These are phyloP conservation scores for Eragrostis tef DNA, from an alignment of 202 grass and related monocot genomes.

Conservation along the genomic window DNA sequence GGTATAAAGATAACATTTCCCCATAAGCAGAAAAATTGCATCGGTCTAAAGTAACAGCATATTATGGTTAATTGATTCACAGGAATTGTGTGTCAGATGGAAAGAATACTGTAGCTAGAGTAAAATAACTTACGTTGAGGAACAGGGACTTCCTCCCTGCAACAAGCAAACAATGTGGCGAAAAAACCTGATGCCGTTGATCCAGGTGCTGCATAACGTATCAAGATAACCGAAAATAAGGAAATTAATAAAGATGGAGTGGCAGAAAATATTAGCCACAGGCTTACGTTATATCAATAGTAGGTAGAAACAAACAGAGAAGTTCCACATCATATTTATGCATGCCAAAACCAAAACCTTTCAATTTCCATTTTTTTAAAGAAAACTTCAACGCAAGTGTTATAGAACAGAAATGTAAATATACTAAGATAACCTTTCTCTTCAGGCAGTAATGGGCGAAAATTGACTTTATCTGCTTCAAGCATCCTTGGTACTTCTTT, in stretches of 20 bases:
- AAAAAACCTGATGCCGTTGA: slow-evolving; percentile 66
- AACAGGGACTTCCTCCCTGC: slow-evolving; percentile 65
- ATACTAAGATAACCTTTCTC: slow-evolving; percentile 66
- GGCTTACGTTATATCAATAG: slow-evolving; percentile 29
- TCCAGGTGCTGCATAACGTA: slow-evolving; percentile 58
- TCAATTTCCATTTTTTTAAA: slow-evolving; percentile 19
- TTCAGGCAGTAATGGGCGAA: slow-evolving; percentile 68
- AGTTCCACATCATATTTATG: slow-evolving; percentile 6
- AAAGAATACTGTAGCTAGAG: slow-evolving; percentile 17
- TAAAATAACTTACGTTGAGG: slow-evolving; percentile 65
- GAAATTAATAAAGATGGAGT: slow-evolving; percentile 52
- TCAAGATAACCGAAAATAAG: slow-evolving; percentile 38
- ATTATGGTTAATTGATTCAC: slow-evolving; percentile 21
- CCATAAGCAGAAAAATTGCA: neutral
- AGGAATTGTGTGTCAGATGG: neutral
- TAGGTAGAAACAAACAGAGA: slow-evolving; percentile 21
- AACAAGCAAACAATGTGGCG: slow-evolving; percentile 76
- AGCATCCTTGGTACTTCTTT: slow-evolving; percentile 98
- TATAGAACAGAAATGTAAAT: slow-evolving; percentile 42
- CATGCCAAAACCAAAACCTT: slow-evolving; percentile 41
- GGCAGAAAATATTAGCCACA: slow-evolving; percentile 11
- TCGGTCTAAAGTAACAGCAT: slow-evolving; percentile 4
- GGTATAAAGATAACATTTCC: neutral
- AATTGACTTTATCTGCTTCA: slow-evolving; percentile 89
- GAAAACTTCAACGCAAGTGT: slow-evolving; percentile 31